These are phyloP conservation scores for Erigeron canadensis DNA, from an alignment of 129 eudicot genomes.

Conservation along the genomic window DNA sequence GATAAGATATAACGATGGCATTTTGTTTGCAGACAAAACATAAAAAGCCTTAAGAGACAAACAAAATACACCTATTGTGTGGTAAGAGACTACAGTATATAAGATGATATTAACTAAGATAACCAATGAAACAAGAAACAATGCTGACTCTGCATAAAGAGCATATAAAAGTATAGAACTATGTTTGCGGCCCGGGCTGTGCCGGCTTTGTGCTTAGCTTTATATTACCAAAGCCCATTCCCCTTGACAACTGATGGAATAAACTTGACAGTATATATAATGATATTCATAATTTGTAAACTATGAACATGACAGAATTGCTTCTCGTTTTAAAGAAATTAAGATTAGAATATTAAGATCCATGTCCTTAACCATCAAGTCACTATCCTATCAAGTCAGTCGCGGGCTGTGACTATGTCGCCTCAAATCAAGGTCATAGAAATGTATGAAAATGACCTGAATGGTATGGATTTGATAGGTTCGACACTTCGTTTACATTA, in stretches of 20 bases:
- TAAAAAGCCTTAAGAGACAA: too few species aligned
- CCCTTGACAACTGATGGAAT: neutral
- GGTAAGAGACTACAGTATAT: too few species aligned
- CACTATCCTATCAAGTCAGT: neutral
- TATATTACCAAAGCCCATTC: neutral
- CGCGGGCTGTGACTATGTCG: neutral
- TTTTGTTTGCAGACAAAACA: too few species aligned
- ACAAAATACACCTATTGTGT: too few species aligned
- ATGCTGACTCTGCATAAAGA: too few species aligned
- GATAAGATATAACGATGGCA: too few species aligned
- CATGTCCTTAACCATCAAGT: neutral
- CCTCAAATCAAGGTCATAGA: neutral
- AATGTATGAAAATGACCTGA: slow-evolving; percentile 11
- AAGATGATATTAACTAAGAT: too few species aligned
- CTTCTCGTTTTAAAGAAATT: neutral
- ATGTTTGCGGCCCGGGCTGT: neutral
- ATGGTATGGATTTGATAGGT: slow-evolving; percentile 12
- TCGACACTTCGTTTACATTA: slow-evolving; percentile 23
- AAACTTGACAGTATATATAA: neutral
- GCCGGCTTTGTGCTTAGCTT: slow-evolving; percentile 16
- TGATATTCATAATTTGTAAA: neutral
- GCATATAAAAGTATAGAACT: neutral
- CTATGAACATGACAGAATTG: neutral
- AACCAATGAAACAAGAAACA: too few species aligned
- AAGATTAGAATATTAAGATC: neutral